These are phyloP conservation scores for Chaetomidium leptoderma DNA, from an alignment of 495 filamentous ascomycete species.

Conservation along the genomic window DNA sequence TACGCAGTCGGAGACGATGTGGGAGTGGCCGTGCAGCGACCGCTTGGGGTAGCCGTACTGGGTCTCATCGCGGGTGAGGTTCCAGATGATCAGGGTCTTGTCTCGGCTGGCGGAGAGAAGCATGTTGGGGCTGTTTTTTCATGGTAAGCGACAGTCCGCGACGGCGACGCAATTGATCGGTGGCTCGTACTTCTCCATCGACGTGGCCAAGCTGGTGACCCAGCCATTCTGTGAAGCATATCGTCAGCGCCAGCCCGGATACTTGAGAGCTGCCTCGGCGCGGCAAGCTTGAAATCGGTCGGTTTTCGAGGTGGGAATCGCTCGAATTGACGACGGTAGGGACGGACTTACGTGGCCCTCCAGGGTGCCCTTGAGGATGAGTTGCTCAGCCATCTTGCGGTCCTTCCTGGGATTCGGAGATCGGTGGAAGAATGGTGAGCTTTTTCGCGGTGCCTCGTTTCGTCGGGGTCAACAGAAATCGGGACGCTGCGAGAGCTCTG, in stretches of 20 bases:
- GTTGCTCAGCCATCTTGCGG: constrained; percentile 81
- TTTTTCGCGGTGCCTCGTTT: constrained; percentile 30
- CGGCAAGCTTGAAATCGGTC: background rate
- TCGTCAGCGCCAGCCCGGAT: constrained; percentile 11
- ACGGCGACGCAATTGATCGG: constrained; percentile 14
- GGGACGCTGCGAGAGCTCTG: constrained; percentile 23
- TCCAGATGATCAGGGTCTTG: constrained; percentile 99
- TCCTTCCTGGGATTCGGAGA: constrained; percentile 33
- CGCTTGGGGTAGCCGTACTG: constrained; percentile 98
- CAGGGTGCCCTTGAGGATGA: constrained; percentile 95
- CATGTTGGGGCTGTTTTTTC: constrained; percentile 89
- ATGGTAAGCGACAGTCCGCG: constrained; percentile 28
- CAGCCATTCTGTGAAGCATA: constrained; percentile 52
- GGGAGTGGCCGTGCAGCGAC: constrained; percentile 95
- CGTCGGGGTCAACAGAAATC: constrained; percentile 33
- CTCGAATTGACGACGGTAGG: constrained; percentile 10
- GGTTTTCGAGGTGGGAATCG: background rate
- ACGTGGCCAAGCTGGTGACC: constrained; percentile 89
- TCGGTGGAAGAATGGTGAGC: constrained; percentile 37
- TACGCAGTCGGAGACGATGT: constrained; percentile 99
- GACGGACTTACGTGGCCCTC: constrained; percentile 78
- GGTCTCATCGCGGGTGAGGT: constrained; percentile 97
- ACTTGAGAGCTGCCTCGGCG: background rate
- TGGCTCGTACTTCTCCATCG: constrained; percentile 86
- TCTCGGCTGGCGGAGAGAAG: constrained; percentile 95